A percentile compares a stretch with the other conserved stretches of the same genome.
These are phyloP conservation scores for Mesembryanthemum crystallinum DNA, from an alignment of 148 eudicot genomes.

Conservation along the genomic window DNA sequence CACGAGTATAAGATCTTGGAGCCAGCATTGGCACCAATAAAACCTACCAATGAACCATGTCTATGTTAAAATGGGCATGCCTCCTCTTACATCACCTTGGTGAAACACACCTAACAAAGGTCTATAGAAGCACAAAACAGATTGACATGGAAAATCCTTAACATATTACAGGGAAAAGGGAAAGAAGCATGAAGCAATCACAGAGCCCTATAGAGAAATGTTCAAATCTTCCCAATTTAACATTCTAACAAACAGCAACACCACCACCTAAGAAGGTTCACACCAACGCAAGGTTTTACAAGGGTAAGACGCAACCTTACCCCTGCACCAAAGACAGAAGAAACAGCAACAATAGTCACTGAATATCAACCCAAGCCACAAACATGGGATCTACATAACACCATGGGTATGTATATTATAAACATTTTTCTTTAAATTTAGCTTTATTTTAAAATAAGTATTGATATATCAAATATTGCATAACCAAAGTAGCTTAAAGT, in stretches of 20 bases:
- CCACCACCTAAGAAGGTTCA: background rate
- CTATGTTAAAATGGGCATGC: conserved; percentile 2
- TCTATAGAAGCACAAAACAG: background rate
- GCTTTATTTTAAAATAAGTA: too few relatives aligned
- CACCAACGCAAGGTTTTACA: background rate
- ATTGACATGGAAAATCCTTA: background rate
- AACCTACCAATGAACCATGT: conserved; percentile 42
- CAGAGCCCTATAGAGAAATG: background rate
- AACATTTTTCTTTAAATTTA: too few relatives aligned
- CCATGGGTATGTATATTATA: too few relatives aligned
- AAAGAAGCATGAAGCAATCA: background rate
- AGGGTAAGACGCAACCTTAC: background rate
- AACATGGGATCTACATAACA: too few relatives aligned
- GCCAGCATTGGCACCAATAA: conserved; percentile 88
- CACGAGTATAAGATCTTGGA: conserved; percentile 95
- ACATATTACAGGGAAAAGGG: too few relatives aligned
- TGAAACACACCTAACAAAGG: background rate
- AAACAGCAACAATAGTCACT: too few relatives aligned
- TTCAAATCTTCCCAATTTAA: background rate
- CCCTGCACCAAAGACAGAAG: too few relatives aligned
- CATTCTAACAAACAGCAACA: background rate
- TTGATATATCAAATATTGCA: too few relatives aligned
- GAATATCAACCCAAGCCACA: too few relatives aligned
- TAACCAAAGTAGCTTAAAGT: too few relatives aligned
- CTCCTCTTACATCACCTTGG: background rate